A percentile compares a stretch with the other conserved stretches of the same genome.
These are phyloP conservation scores for Begonia peltatifolia DNA, from an alignment of 306 rosid species.

Conservation along the genomic window DNA sequence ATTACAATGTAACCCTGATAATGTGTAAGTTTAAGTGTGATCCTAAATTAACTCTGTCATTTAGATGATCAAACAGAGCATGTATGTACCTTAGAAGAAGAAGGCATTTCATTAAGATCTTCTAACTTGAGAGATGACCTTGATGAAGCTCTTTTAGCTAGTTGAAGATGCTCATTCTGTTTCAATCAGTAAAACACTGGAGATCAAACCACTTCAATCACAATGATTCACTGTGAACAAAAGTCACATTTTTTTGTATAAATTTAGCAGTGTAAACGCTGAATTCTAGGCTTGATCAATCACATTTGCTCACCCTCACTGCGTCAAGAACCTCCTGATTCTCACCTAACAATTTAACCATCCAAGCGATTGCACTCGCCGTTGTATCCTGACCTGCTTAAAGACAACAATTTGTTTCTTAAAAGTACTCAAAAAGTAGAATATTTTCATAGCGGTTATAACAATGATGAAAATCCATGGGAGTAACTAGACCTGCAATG, in stretches of 20 bases:
- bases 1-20: no score
- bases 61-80: not conserved
- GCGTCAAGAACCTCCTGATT: constrained; percentile 37
- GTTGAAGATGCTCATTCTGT: constrained; percentile 52
- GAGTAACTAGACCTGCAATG: constrained; percentile 40
- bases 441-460: no score
- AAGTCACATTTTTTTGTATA: no score
- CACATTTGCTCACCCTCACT: constrained; percentile 26
- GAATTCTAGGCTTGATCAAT: not conserved
- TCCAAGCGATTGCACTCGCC: constrained; percentile 81
- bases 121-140: constrained; percentile 34
- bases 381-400: constrained; percentile 65
- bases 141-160: constrained; percentile 12
- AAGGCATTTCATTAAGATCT: constrained; percentile 50
- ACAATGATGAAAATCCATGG: no score
- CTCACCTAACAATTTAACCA: constrained; percentile 74
- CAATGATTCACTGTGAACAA: no score
- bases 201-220: not conserved
- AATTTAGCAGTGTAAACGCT: not conserved
- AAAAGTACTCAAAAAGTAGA: no score
- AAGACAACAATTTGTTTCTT: no score
- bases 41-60: no score
- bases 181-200: constrained; percentile 7
- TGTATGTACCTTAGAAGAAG: constrained; percentile 41
- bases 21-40: no score